Evolutionary conservation across 1,284 basidiomycete species (phyloP).

Genomic region (Rhodotorula sp.): DNA sequence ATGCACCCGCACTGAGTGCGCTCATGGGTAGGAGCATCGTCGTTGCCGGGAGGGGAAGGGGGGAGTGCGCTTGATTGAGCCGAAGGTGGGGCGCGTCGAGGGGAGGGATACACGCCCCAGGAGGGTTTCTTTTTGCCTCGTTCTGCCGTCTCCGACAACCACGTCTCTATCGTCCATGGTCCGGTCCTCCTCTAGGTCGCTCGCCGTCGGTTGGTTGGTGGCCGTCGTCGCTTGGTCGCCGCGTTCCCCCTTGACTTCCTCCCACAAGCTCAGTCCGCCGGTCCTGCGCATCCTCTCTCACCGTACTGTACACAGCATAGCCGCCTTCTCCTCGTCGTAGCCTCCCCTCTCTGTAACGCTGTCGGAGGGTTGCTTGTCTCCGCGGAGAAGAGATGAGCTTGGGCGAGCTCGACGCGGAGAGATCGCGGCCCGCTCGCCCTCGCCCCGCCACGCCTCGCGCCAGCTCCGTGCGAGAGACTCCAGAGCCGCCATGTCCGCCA

Average conservation of each 20-base stretch:
- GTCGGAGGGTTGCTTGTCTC: too few relatives aligned
- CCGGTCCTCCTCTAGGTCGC: not conserved
- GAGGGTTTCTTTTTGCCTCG: not conserved
- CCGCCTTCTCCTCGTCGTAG: not conserved
- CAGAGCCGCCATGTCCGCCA: constrained; percentile 4
- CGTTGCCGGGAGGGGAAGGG: too few relatives aligned
- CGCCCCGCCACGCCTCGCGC: not conserved
- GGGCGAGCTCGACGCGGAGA: not conserved
- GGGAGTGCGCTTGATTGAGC: too few relatives aligned
- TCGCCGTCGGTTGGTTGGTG: not conserved
- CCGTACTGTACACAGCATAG: constrained; percentile 5
- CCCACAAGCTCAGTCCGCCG: not conserved
- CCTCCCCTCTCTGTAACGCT: not conserved
- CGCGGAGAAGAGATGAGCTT: not conserved
- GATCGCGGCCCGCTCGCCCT: not conserved
- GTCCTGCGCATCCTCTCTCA: not conserved
- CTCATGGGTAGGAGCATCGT: too few relatives aligned
- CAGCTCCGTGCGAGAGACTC: too few relatives aligned
- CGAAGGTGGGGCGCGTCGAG: too few relatives aligned
- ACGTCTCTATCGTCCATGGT: too few relatives aligned
- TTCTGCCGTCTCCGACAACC: too few relatives aligned
- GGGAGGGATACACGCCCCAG: too few relatives aligned
- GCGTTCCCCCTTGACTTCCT: not conserved
- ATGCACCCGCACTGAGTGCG: not conserved
- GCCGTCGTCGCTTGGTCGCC: not conserved